A percentile compares a stretch with the other conserved stretches of the same genome.
Evolutionary conservation across 2,329 filamentous ascomycete genomes (phyloP).

Genomic region (Diaporthe velutina): DNA sequence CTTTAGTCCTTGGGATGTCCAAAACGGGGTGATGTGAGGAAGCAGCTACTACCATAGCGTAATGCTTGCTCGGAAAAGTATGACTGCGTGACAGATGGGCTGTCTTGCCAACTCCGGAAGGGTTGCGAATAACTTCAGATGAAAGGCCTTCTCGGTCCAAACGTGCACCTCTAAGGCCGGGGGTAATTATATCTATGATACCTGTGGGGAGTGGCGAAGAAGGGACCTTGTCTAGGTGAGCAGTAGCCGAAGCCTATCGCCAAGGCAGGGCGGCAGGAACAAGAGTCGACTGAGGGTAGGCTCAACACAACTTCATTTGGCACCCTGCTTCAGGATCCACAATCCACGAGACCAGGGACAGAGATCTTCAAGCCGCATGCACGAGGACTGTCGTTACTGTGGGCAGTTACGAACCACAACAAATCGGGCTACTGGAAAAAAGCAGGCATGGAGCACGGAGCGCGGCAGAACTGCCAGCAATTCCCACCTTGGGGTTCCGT

Average conservation of each 20-base stretch:
- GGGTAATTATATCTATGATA: slow-evolving; percentile 38
- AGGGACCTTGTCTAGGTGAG: slow-evolving; percentile 35
- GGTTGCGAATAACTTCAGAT: slow-evolving; percentile 35
- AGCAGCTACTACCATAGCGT: slow-evolving; percentile 35
- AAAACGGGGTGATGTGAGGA: slow-evolving; percentile 29
- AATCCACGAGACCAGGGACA: slow-evolving; percentile 39
- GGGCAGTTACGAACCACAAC: slow-evolving; percentile 29
- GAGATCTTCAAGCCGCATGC: slow-evolving; percentile 35
- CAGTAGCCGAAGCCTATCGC: slow-evolving; percentile 37
- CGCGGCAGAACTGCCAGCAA: slow-evolving; percentile 30
- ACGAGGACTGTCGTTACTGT: slow-evolving; percentile 32
- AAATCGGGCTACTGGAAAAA: slow-evolving; percentile 36
- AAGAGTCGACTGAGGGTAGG: slow-evolving; percentile 34
- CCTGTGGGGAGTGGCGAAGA: slow-evolving; percentile 33
- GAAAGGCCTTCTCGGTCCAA: slow-evolving; percentile 2
- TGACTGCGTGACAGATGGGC: slow-evolving; percentile 30
- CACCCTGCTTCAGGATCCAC: slow-evolving; percentile 39
- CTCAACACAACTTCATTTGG: slow-evolving; percentile 36
- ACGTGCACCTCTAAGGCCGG: slow-evolving; percentile 25
- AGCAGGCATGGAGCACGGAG: slow-evolving; percentile 24
- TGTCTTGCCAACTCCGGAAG: slow-evolving; percentile 35
- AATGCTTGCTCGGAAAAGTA: slow-evolving; percentile 34
- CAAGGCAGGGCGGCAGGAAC: slow-evolving; percentile 36
- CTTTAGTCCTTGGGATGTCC: slow-evolving; percentile 30
- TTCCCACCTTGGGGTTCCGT: slow-evolving; percentile 8